A percentile compares a stretch with the other conserved stretches of the same genome.
These are phyloP conservation scores for Beauveria sp. DNA, from an alignment of 2,329 filamentous ascomycete genomes.

Conservation along the genomic window DNA sequence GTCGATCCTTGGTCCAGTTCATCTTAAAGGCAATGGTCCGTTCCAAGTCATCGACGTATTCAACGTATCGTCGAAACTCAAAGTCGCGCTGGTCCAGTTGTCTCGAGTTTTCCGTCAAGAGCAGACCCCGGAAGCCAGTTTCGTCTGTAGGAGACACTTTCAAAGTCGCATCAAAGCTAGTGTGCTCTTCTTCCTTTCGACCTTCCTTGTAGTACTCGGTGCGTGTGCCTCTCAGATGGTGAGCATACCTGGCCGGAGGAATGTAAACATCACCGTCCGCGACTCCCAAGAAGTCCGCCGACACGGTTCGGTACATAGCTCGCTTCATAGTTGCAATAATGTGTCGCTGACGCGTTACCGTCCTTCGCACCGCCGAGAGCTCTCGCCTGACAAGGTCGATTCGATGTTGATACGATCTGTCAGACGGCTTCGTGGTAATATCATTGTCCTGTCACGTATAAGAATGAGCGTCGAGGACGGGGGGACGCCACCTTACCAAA, in stretches of 20 bases:
- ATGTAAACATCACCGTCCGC: constrained; percentile 10
- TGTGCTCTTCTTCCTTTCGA: constrained; percentile 13
- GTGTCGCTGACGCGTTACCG: constrained; percentile 24
- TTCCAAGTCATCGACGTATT: constrained; percentile 25
- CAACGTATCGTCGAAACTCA: constrained; percentile 23
- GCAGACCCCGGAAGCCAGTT: constrained; percentile 30
- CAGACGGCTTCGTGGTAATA: constrained; percentile 31
- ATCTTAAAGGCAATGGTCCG: constrained; percentile 27
- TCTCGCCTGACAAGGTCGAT: constrained; percentile 35
- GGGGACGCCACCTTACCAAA: constrained; percentile 24
- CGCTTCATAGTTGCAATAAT: constrained; percentile 23
- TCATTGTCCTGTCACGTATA: constrained; percentile 27
- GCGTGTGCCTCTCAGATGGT: background rate
- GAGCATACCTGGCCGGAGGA: background rate
- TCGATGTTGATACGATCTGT: constrained; percentile 33
- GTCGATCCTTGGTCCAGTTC: constrained; percentile 33
- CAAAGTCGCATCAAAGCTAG: constrained; percentile 20
- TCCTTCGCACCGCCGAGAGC: constrained; percentile 29
- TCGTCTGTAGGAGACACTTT: constrained; percentile 30
- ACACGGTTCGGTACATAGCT: constrained; percentile 16
- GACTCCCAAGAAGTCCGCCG: constrained; percentile 13
- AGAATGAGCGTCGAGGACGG: constrained; percentile 1
- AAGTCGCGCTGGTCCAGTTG: constrained; percentile 30
- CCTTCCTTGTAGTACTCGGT: constrained; percentile 16
- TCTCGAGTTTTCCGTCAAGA: constrained; percentile 30